Evolutionary conservation across 2,329 filamentous ascomycete genomes (phyloP), one percentile per base, ranked within the genome.

Genomic region (Aspergillus neoniger): DNA sequence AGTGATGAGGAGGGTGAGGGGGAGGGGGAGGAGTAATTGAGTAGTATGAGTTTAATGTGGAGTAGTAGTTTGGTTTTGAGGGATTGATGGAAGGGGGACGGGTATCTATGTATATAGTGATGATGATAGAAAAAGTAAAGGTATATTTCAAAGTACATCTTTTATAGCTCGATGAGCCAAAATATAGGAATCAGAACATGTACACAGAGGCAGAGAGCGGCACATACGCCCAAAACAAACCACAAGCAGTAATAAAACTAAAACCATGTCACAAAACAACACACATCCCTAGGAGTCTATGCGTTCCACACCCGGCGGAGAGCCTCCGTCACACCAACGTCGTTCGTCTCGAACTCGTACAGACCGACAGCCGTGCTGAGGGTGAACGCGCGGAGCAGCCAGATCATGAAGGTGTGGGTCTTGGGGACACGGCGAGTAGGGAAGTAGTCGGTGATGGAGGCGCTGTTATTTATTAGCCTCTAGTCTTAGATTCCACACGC

Each of bases 321-420:
- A 32, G 88, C 89, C 84, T 96, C 94, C 8, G 92, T 96, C 62
- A 99, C 78, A 67, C 95, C 95, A 55, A 99, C 92, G 69, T 99
- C 95, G 74, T 97, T 98, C 32, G 95, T 99, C 88, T 99, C 95
- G 72, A 98, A 98, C 79, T 98, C 94, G 81, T 99, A 99, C 72
- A 98, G 84, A 60, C 93, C 93, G 67, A 96, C 84, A 54, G 91
- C 92, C 64, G 93, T 91, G 55, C 91, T 81, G 60, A 94, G 82
- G 10, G 96, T 97, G 62, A 86, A 88, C 49, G 83, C 80, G 72
- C 93, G 92, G 65, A 98, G 86, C 39, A 83, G 81, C 92, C 92
- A 98, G 77, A 85, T 86, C 75, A 88, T 83, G n/a, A 82, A 57
- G 73, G 86, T 88, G 75, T 86, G 86, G 62, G 86, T 79, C 67